Conservation (phyloP, 805 yeast genomes). For the Myxozyma vanderwaltii region DNA sequence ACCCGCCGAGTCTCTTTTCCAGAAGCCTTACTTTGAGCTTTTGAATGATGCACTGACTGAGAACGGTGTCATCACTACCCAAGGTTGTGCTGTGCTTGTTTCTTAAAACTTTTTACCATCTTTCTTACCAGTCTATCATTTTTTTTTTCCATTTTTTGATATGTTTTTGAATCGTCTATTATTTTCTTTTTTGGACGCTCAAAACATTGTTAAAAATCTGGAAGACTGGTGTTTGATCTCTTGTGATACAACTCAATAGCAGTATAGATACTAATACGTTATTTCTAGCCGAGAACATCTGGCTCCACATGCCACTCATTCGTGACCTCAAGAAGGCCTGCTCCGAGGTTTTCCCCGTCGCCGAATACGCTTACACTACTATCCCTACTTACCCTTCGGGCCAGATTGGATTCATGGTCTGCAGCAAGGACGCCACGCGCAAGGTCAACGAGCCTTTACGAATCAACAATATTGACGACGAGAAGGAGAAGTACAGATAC, state of each 20-base stretch:
- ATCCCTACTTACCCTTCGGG: slow-evolving; percentile 98
- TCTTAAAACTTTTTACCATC: slow-evolving; percentile 12
- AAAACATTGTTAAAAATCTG: background rate
- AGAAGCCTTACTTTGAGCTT: slow-evolving; percentile 85
- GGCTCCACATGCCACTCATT: slow-evolving; percentile 86
- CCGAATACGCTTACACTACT: slow-evolving; percentile 85
- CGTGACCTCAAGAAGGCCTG: slow-evolving; percentile 81
- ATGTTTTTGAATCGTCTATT: background rate
- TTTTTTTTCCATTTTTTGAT: background rate
- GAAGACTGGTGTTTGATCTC: background rate
- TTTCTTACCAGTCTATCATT: background rate
- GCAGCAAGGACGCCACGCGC: slow-evolving; percentile 70
- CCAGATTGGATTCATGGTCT: slow-evolving; percentile 97
- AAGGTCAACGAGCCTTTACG: slow-evolving; percentile 72
- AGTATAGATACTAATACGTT: background rate
- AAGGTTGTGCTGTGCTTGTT: slow-evolving; percentile 50
- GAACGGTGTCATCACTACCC: slow-evolving; percentile 88
- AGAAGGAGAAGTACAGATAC: slow-evolving; percentile 68
- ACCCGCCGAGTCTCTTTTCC: slow-evolving; percentile 93
- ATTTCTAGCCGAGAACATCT: slow-evolving; percentile 71
- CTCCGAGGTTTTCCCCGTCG: slow-evolving; percentile 82
- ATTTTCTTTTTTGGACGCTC: no score
- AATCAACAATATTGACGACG: slow-evolving; percentile 61
- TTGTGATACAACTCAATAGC: background rate
- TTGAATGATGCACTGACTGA: slow-evolving; percentile 85